Conservation (phyloP, 2,329 filamentous ascomycete genomes). For the Delphinella strobiligena region DNA sequence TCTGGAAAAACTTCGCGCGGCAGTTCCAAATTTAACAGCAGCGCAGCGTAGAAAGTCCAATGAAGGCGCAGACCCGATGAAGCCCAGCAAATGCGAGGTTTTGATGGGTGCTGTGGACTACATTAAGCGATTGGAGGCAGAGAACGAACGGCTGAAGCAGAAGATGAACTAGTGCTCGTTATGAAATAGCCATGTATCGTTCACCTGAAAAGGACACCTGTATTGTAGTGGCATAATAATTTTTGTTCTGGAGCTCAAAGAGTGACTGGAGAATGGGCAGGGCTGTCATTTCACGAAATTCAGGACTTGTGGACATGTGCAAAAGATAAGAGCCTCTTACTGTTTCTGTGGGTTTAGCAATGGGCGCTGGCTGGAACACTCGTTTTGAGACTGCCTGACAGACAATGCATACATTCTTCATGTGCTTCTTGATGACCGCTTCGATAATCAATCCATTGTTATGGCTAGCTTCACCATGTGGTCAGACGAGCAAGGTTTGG, state of each 20-base stretch:
- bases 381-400: no score
- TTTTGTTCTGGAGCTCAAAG: no score
- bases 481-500: no score
- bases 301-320: no score
- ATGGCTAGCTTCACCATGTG: no score
- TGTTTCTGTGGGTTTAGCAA: background rate
- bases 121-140: conserved; percentile 17
- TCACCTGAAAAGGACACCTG: no score
- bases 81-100: conserved; percentile 26
- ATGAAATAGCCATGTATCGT: no score
- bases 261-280: background rate
- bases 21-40: conserved; percentile 19
- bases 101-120: conserved; percentile 23
- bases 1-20: conserved; percentile 21
- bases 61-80: conserved; percentile 11
- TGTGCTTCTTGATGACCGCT: no score
- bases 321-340: background rate
- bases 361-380: background rate
- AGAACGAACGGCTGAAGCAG: conserved; percentile 16
- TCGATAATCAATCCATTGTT: no score
- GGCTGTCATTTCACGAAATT: no score
- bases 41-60: conserved; percentile 10
- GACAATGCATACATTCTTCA: no score
- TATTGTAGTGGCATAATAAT: no score
- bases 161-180: conserved; percentile 12